phyloP scores from a whole-genome alignment of 495 filamentous ascomycete genomes.

The Polyplosphaeria fusca region DNA sequence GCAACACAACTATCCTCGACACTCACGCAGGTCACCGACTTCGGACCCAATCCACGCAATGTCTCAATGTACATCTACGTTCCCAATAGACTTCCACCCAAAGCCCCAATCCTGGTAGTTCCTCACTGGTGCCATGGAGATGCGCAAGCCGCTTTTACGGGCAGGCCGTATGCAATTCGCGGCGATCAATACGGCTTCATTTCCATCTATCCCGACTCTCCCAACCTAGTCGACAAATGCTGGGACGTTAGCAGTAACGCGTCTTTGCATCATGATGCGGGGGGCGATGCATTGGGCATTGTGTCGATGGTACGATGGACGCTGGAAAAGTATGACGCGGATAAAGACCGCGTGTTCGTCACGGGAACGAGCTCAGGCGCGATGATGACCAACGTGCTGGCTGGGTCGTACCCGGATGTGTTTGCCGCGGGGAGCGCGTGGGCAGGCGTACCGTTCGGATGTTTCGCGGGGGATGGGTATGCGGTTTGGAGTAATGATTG shows the following conservation, averaged over 20 bases:
- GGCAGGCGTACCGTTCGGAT: slow-evolving; percentile 59
- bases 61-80: slow-evolving; percentile 34
- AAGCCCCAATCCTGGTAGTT: slow-evolving; percentile 30
- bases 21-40: slow-evolving; percentile 26
- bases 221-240: slow-evolving; percentile 46
- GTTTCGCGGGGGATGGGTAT: slow-evolving; percentile 49
- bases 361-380: slow-evolving; percentile 53
- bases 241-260: slow-evolving; percentile 53
- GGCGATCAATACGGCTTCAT: slow-evolving; percentile 32
- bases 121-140: slow-evolving; percentile 32
- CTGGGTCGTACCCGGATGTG: slow-evolving; percentile 57
- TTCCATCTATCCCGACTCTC: slow-evolving; percentile 31
- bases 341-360: slow-evolving; percentile 49
- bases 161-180: slow-evolving; percentile 21
- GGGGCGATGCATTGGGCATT: slow-evolving; percentile 53
- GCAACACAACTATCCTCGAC: slow-evolving; percentile 23
- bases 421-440: slow-evolving; percentile 58
- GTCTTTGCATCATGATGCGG: slow-evolving; percentile 50
- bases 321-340: slow-evolving; percentile 48
- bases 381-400: slow-evolving; percentile 51
- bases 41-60: slow-evolving; percentile 31
- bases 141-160: slow-evolving; percentile 24
- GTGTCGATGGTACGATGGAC: slow-evolving; percentile 56
- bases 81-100: slow-evolving; percentile 16
- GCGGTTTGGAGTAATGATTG: slow-evolving; percentile 56